Conservation (phyloP, 805 yeast species). For the Barnettozyma sp. region DNA sequence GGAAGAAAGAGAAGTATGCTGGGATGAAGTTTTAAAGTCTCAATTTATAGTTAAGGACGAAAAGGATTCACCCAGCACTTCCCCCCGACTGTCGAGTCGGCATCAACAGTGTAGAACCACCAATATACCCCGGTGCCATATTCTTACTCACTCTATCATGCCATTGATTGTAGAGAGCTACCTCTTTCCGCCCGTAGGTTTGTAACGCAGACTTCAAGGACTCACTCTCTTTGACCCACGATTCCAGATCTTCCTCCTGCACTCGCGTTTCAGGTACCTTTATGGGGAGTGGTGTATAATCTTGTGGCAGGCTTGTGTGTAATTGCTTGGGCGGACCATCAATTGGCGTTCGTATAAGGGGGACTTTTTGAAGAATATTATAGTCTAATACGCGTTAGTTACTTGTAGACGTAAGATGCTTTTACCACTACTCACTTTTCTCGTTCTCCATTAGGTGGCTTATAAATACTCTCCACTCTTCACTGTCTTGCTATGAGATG, state of each 20-base stretch:
- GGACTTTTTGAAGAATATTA: conserved; percentile 44
- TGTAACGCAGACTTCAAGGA: conserved; percentile 24
- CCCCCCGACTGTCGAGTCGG: conserved; percentile 15
- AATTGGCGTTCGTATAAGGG: conserved; percentile 46
- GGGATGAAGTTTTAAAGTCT: conserved; percentile 40
- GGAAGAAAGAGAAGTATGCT: conserved; percentile 95
- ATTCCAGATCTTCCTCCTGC: conserved; percentile 24
- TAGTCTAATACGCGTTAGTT: conserved; percentile 31
- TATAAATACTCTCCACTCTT: no score
- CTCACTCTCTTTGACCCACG: conserved; percentile 28
- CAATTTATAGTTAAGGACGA: conserved; percentile 9
- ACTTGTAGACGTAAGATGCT: neutral
- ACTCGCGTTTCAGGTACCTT: conserved; percentile 28
- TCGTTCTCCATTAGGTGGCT: conserved; percentile 13
- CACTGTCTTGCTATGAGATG: no score
- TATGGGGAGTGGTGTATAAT: conserved; percentile 35
- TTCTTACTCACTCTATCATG: conserved; percentile 21
- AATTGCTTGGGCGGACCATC: conserved; percentile 48
- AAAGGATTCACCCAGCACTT: conserved; percentile 16
- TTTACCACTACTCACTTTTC: conserved; percentile 3
- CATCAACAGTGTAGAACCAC: conserved; percentile 16
- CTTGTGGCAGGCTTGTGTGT: conserved; percentile 44
- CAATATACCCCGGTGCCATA: conserved; percentile 40
- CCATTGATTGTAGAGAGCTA: conserved; percentile 29
- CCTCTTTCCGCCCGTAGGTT: conserved; percentile 22